Base-by-base conservation (phyloP, 148 eudicot species). In the Amaranthus hypochondriacus region DNA sequence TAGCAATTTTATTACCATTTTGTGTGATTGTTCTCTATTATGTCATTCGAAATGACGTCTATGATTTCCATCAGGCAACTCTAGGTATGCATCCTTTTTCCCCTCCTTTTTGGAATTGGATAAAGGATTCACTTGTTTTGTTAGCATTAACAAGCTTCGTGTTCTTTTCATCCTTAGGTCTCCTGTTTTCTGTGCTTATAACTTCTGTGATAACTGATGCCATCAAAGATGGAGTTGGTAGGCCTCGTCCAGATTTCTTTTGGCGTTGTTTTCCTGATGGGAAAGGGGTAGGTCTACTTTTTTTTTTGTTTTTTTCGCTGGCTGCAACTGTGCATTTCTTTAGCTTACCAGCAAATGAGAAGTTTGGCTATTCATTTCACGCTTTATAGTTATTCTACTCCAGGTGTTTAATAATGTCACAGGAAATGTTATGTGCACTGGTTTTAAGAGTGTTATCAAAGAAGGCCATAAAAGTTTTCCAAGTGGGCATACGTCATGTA, bases 401-500 rank as follows among this genome's bases (percentile, higher is more conserved):
- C 53, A 83, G 90, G 63, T 79, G 18, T 84, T 51, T 73, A 54
- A 73, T 79, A 74, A 68, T 48, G 75, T 82, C 28, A 76, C 83
- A 4, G 70, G 76, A 62, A 65, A 83, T 78, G 98, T 94, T 14
- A 60, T 86, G 61, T 94, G 98, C 73, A 87, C 83, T 68, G 97
- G 98, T 56, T 18, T 76, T 43, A 77, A 83, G 21, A 77, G 85
- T 67, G 91, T 82, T 18, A 88, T 95, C 75, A 89, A 81, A 83
- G 98, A 95, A 87, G 97, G 97, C 14, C 88, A 88, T 76, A 95
- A 95, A 84, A 95, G 98, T 81, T 95, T 95, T 73, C 98, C 98
- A 5, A 95, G 98, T 70, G 97, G 98, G 50, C 98, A 95, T 78
- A 82, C 93, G 54, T 92, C 98, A 78, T 88, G 97, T 95, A 87